phyloP scores from a whole-genome alignment of 805 yeast genomes.

The Schwanniomyces sp. region DNA sequence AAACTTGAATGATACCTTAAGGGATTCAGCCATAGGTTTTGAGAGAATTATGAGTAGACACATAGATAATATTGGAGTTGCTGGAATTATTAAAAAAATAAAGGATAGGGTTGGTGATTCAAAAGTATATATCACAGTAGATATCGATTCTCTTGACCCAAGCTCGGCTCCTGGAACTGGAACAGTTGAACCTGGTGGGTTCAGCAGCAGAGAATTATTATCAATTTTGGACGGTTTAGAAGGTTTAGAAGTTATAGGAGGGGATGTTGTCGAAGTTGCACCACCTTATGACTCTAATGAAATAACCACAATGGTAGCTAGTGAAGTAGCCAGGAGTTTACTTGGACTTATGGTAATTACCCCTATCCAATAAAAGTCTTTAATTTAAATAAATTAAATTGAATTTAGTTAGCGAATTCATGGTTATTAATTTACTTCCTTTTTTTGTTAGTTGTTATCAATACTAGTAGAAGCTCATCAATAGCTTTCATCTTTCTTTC shows the following conservation, averaged over 20 bases:
- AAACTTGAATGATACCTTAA: conserved; percentile 36
- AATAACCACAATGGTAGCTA: conserved; percentile 26
- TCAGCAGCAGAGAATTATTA: conserved; percentile 24
- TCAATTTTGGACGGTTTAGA: conserved; percentile 24
- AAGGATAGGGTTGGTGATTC: conserved; percentile 8
- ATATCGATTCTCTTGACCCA: conserved; percentile 28
- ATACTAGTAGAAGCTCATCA: too few species aligned
- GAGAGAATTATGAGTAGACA: conserved; percentile 10
- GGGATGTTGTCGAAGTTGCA: conserved; percentile 29
- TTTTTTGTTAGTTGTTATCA: too few species aligned
- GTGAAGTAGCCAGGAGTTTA: conserved; percentile 21
- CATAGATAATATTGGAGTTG: conserved; percentile 9
- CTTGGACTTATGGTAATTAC: conserved; percentile 22
- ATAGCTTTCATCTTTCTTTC: too few species aligned
- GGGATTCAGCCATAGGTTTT: conserved; percentile 12
- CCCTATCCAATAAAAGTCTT: not conserved
- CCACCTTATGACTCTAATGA: conserved; percentile 27
- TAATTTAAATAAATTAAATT: too few species aligned
- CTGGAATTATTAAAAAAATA: conserved; percentile 9
- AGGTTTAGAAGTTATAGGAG: conserved; percentile 27
- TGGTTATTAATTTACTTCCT: not conserved
- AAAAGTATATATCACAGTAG: conserved; percentile 21
- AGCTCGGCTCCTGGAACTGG: conserved; percentile 29
- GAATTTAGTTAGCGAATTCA: not conserved
- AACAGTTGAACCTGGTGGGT: conserved; percentile 28